Evolutionary conservation across 2,329 filamentous ascomycete genomes (phyloP).

Genomic region (Phyllosticta citrichinensis): DNA sequence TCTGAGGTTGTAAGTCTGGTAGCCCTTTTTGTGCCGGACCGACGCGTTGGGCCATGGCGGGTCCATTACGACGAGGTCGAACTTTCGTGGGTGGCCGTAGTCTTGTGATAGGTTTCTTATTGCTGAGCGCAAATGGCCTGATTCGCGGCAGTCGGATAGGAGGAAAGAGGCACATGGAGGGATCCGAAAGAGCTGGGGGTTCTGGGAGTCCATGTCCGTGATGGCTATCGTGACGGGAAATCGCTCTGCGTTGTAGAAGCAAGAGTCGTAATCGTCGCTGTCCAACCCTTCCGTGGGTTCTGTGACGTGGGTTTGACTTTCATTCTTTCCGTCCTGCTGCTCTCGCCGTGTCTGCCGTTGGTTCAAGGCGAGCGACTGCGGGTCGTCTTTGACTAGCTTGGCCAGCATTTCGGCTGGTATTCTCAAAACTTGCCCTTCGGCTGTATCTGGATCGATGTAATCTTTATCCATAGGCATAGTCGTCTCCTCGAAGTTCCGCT

Average conservation of each 20-base stretch:
- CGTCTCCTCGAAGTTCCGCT: neutral
- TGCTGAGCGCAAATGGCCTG: constrained; percentile 25
- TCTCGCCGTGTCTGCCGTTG: neutral
- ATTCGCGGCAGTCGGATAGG: constrained; percentile 19
- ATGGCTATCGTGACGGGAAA: neutral
- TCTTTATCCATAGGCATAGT: neutral
- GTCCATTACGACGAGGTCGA: constrained; percentile 62
- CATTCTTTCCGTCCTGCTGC: neutral
- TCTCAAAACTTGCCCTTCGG: neutral
- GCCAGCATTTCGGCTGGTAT: neutral
- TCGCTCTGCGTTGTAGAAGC: neutral
- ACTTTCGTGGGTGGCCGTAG: constrained; percentile 37
- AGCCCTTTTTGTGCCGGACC: constrained; percentile 50
- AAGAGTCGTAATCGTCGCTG: neutral
- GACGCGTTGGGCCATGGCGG: constrained; percentile 78
- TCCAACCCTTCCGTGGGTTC: neutral
- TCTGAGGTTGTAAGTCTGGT: constrained; percentile 35
- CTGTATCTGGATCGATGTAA: neutral
- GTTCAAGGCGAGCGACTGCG: neutral
- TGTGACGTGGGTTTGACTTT: no score
- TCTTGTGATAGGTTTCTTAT: constrained; percentile 27
- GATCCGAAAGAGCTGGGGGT: constrained; percentile 29
- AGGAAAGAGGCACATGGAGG: constrained; percentile 43
- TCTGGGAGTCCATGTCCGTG: neutral
- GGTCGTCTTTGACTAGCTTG: neutral